Evolutionary conservation across 116 monocot genomes (phyloP), one percentile per base, ranked within the genome.

Genomic region (Posidonia oceanica): DNA sequence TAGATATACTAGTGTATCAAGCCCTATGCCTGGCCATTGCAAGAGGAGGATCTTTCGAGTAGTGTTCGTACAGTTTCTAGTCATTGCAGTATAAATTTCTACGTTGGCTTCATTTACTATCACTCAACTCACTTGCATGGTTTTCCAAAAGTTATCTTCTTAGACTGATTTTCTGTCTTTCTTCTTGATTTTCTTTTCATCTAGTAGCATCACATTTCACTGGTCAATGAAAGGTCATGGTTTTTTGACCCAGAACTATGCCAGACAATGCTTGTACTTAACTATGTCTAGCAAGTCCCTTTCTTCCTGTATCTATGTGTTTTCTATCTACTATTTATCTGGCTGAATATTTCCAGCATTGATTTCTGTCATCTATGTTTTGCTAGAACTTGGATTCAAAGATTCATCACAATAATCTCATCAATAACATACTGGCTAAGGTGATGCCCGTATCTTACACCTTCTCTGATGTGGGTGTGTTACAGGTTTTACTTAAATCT

Each of bases 321-420:
- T 29, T 29, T 29, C 29, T 29, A 29, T 29, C 29, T 29, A 29
- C 29, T 29, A 29, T 29, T 29, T 29, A 1, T 7, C n/a, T 62
- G 23, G 29, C 36, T 39, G 39, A 13, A 64, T 37, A 39, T 64
- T 16, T 39, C 29, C 29, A 23, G 39, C 5, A 40, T 16, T 22
- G 39, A 39, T 39, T 39, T 15, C 20, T 53, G 52, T 48, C 48
- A 48, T 48, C 12, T 48, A 48, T 48, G 23, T 54, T 80, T 80
- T 85, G 64, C 48, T 76, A 98, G 97, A 82, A 87, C 69, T 69
- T 93, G 79, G 90, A 98, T 76, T 98, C 97, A 39, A 98, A 93
- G 80, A 93, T 98, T 74, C 97, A 98, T 81, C 93, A 98, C 79
- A 93, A 98, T 77, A 98, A 98, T 82, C 87, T 98, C 54, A 83